A percentile compares a stretch with the other conserved stretches of the same genome.
Evolutionary conservation across 176 grass and related monocot species (phyloP).

Genomic region (Cenchrus americanus): DNA sequence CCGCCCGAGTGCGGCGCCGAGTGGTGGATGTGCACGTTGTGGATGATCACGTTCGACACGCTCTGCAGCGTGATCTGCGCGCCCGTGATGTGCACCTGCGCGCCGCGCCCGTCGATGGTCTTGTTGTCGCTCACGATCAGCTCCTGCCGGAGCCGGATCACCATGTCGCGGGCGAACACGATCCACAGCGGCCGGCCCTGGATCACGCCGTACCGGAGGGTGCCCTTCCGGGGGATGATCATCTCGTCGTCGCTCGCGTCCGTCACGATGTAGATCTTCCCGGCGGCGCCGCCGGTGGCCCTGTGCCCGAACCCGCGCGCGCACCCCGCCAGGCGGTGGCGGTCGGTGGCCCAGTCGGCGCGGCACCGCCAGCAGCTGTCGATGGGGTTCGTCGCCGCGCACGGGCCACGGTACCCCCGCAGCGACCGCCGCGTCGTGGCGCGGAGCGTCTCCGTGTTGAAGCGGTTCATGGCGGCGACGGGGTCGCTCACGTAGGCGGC

Average conservation of each 20-base stretch:
- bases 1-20: constrained; percentile 45
- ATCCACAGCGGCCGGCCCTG: constrained; percentile 78
- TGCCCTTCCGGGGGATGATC: constrained; percentile 45
- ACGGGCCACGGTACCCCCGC: not conserved
- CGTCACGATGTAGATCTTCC: constrained; percentile 57
- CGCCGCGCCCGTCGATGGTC: constrained; percentile 87
- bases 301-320: constrained; percentile 61
- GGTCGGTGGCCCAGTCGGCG: constrained; percentile 54
- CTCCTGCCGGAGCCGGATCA: constrained; percentile 62
- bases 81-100: constrained; percentile 69
- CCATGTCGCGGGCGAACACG: constrained; percentile 69
- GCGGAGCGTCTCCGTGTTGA: constrained; percentile 56
- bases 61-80: constrained; percentile 68
- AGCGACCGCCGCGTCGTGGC: constrained; percentile 4
- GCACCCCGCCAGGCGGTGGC: constrained; percentile 59
- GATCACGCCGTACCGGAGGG: constrained; percentile 66
- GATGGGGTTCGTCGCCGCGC: constrained; percentile 80
- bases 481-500: constrained; percentile 55
- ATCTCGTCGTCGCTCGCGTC: constrained; percentile 65
- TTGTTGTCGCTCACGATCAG: constrained; percentile 74
- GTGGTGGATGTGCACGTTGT: constrained; percentile 69
- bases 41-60: constrained; percentile 71
- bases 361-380: constrained; percentile 88
- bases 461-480: constrained; percentile 32
- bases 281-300: constrained; percentile 47